Base-by-base conservation (phyloP, 176 grass and related monocot species). In the Alopecurus myosuroides region DNA sequence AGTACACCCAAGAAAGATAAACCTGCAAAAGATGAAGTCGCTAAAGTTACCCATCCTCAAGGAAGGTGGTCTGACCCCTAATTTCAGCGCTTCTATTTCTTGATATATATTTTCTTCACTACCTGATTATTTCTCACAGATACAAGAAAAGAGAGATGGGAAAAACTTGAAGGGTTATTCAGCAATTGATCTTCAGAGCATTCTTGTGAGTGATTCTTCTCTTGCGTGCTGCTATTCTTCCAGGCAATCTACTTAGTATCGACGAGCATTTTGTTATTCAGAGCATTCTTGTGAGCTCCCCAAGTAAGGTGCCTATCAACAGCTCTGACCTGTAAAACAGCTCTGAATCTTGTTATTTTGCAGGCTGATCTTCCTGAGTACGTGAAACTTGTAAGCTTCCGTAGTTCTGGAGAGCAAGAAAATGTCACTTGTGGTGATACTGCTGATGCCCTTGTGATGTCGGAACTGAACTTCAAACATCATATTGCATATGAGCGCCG, bases 121-220 rank as follows among this genome's bases (percentile, higher is more conserved):
- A 64, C 61, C 49, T 42, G 11, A 82, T 15, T 80, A 34, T 30
- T 66, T 92, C 41, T 74, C 69, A 63, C 76, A 95, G 93, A 85
- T 98, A 98, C 33, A 92, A 95, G 87, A 98, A 98, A 87, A 90
- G 93, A 81, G 96, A 98, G 89, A 92, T 87, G 40, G 96, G 87
- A 11, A 94, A 98, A 85, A 92, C 85, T 82, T 95, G 68, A 89
- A 62, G 49, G 70, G 62, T 42, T 98, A 98, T 77, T 91, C 96
- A 87, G 87, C 86, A 88, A 75, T 81, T 73, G 96, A 98, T 94
- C 96, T 98, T 90, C 86, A n/a, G n/a, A n/a, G n/a, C n/a, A n/a
- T n/a, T n/a, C 87, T 98, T 76, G 96, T 92, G 58, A 91, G 85
- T 68, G 23, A n/a, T 55, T 85, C 7, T 52, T 25, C 66, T 73